These are phyloP conservation scores for Spizellomyces sp. DNA, from an alignment of 192 early-diverging fungal genomes.

Conservation along the genomic window DNA sequence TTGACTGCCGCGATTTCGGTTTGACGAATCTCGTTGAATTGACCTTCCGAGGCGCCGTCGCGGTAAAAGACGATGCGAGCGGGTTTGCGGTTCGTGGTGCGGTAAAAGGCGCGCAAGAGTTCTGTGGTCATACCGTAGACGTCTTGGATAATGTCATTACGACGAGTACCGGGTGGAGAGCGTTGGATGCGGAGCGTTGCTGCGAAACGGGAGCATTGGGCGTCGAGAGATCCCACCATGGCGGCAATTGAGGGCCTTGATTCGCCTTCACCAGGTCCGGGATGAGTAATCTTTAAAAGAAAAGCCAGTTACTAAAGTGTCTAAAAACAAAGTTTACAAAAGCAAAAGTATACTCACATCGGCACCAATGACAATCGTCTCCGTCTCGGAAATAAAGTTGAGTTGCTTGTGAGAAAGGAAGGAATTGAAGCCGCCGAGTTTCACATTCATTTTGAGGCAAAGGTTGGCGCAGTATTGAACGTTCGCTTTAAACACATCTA, in stretches of 20 bases:
- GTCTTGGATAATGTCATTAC: conserved; percentile 50
- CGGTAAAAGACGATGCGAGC: conserved; percentile 59
- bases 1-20: conserved; percentile 51
- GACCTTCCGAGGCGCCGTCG: conserved; percentile 67
- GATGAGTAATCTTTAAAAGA: conserved; percentile 58
- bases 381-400: conserved; percentile 32
- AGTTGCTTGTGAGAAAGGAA: conserved; percentile 10
- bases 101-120: conserved; percentile 32
- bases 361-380: conserved; percentile 80
- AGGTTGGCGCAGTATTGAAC: conserved; percentile 86
- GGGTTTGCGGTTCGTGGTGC: conserved; percentile 41
- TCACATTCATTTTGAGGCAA: conserved; percentile 77
- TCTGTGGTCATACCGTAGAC: conserved; percentile 43
- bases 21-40: conserved; percentile 54
- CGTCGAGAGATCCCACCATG: conserved; percentile 34
- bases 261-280: conserved; percentile 60
- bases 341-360: conserved; percentile 56
- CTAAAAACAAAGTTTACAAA: background rate
- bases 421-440: conserved; percentile 60
- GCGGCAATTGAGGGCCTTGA: conserved; percentile 51
- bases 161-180: conserved; percentile 47
- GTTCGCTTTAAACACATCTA: conserved; percentile 52
- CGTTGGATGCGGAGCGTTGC: conserved; percentile 49
- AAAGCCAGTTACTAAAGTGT: background rate
- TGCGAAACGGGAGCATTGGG: conserved; percentile 36